Evolutionary conservation across 768 basidiomycete genomes (phyloP), one percentile per base, ranked within the genome.

Genomic region (Symmetrospora coprosmae): DNA sequence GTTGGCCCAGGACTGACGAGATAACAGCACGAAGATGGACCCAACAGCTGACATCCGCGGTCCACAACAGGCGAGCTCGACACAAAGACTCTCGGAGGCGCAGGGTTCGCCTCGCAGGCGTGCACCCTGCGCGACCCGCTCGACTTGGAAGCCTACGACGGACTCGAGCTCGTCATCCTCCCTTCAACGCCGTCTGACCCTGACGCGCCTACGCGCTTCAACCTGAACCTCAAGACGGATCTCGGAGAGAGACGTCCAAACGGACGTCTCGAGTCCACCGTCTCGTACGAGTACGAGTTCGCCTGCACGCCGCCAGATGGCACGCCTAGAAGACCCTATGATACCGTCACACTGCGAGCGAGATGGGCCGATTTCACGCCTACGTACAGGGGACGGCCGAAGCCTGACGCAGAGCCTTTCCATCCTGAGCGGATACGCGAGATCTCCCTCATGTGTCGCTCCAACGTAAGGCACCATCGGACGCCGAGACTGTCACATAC

Each of bases 361-460:
- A 58, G 37, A 17, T 50, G 67, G 67, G 31, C 41, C 17, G 61
- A 62, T 19, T 68, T 68, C 50, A 40, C 45, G 50, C 51, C 67
- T 19, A 63, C 59, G 4, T 68, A 66, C 47, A 13, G 67, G 9
- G 67, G 67, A 0, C 28, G 60, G 33, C 64, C 66, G 13, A 40
- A 49, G 4, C 60, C 51, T 27, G 67, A 65, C 4, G 67, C 66
- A 1, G 34, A 30, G 40, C 8, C 30, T 14, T 38, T 71, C 8
- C 61, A 71, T 50, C 65, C 69, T 28, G 21, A 23, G 1, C 9
- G 40, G 11, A 67, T 71, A 31, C 53, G 58, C 49, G 66, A 69
- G 53, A 64, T 71, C 31, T 48, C 51, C 17, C 58, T 67, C 37
- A 71, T 71, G 70, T 66, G 64, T 39, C 51, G 70, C 16, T 64